A percentile compares a stretch with the other conserved stretches of the same genome.
Conservation (phyloP, 2,329 filamentous ascomycete genomes). For the Corniculantispora saksenae region DNA sequence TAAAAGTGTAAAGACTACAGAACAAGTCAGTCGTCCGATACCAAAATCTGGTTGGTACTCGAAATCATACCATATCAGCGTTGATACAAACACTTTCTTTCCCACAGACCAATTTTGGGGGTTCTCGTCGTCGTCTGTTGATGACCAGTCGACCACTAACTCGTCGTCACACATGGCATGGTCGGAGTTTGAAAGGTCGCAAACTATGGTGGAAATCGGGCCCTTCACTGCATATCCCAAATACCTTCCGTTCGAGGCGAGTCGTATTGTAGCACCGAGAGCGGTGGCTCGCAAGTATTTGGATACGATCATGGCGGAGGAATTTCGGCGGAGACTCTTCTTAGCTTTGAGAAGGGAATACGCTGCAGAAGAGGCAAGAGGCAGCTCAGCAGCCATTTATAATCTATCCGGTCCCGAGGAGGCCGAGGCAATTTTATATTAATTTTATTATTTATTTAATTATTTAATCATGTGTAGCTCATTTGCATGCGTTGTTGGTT, state of each 20-base stretch:
- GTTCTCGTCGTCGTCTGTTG: constrained; percentile 51
- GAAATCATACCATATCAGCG: background rate
- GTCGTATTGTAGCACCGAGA: background rate
- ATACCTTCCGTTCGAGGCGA: background rate
- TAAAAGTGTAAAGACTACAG: background rate
- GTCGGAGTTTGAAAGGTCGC: background rate
- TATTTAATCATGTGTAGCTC: no score
- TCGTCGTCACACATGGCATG: background rate
- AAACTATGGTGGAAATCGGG: background rate
- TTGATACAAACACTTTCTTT: constrained; percentile 36
- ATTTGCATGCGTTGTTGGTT: no score
- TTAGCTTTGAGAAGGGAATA: no score
- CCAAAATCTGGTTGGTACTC: background rate
- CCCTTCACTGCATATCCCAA: background rate
- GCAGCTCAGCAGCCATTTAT: no score
- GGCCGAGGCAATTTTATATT: no score
- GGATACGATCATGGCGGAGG: background rate
- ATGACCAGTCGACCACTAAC: constrained; percentile 40
- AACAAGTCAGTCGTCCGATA: background rate
- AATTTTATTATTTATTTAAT: no score
- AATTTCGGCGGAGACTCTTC: background rate
- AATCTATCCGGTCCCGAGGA: no score
- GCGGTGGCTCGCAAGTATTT: background rate
- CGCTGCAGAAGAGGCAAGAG: no score
- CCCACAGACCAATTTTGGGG: constrained; percentile 50